A percentile compares a stretch with the other conserved stretches of the same genome.
phyloP scores from a whole-genome alignment of 2,329 filamentous ascomycete species.

The Macrophomina phaseolina region DNA sequence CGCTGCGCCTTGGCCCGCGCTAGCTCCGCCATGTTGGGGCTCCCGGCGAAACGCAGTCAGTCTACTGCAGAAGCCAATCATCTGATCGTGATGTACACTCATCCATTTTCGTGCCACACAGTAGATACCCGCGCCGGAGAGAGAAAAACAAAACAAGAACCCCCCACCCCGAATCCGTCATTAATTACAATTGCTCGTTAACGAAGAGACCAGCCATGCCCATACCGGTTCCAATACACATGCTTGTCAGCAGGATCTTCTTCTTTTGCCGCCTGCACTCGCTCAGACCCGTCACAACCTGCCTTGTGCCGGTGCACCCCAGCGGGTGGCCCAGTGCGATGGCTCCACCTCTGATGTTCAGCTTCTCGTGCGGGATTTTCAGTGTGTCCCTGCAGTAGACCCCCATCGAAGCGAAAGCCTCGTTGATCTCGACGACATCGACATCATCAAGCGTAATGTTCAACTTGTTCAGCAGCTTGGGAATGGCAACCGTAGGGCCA shows the following conservation, averaged over 20 bases:
- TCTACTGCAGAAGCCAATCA: background rate
- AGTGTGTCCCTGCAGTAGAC: conserved; percentile 81
- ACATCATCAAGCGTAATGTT: conserved; percentile 80
- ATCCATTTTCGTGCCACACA: conserved; percentile 7
- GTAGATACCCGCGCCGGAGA: background rate
- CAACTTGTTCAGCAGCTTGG: conserved; percentile 83
- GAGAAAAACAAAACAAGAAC: background rate
- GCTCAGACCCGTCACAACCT: conserved; percentile 88
- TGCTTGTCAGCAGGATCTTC: conserved; percentile 89
- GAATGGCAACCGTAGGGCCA: conserved; percentile 72
- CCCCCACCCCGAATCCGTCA: background rate
- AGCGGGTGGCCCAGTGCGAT: conserved; percentile 84
- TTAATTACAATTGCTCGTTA: conserved; percentile 59
- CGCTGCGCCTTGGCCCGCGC: background rate
- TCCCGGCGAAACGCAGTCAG: background rate
- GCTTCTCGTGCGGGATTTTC: conserved; percentile 73
- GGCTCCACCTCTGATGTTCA: conserved; percentile 81
- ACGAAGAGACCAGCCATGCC: conserved; percentile 71
- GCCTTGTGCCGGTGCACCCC: conserved; percentile 77
- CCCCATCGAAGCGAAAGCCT: conserved; percentile 97
- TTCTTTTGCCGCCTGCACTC: conserved; percentile 84
- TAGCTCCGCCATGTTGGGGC: background rate
- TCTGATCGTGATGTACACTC: background rate
- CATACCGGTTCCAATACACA: conserved; percentile 77
- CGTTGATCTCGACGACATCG: conserved; percentile 93